Percentiles rank a stretch among this genome's conserved stretches.
phyloP scores from a whole-genome alignment of 805 yeast genomes.

The Brettanomyces nanus region DNA sequence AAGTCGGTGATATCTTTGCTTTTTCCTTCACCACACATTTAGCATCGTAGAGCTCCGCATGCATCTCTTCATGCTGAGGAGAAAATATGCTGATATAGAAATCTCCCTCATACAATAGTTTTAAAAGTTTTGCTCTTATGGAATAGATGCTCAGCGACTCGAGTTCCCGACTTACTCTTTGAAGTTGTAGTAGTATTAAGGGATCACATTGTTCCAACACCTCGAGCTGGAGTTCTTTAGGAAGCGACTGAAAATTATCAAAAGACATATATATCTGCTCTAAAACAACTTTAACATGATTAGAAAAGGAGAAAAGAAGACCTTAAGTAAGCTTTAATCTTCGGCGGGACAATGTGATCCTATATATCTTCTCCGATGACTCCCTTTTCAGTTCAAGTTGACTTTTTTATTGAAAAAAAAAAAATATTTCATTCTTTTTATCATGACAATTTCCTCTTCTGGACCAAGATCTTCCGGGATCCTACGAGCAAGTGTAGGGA shows the following conservation, averaged over 20 bases:
- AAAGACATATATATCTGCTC: too few species aligned
- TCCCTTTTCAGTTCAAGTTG: too few species aligned
- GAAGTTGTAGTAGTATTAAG: slow-evolving; percentile 6
- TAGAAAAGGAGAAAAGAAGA: too few species aligned
- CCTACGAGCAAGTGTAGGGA: too few species aligned
- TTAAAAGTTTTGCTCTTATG: slow-evolving; percentile 3
- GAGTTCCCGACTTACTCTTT: slow-evolving; percentile 6
- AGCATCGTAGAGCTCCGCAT: slow-evolving; percentile 18
- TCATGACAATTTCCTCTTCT: too few species aligned
- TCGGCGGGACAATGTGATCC: too few species aligned
- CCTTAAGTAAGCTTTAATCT: too few species aligned
- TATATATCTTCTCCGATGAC: too few species aligned
- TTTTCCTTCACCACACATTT: slow-evolving; percentile 9
- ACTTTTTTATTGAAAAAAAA: too few species aligned
- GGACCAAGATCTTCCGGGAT: too few species aligned
- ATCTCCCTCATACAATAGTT: slow-evolving; percentile 2
- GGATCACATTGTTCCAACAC: slow-evolving; percentile 11
- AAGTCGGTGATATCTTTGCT: slow-evolving; percentile 4
- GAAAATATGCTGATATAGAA: slow-evolving; percentile 19
- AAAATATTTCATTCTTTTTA: too few species aligned
- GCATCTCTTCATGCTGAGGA: slow-evolving; percentile 18
- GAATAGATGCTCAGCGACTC: slow-evolving; percentile 7
- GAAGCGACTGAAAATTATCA: slow-evolving; percentile 6
- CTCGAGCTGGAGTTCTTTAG: slow-evolving; percentile 18
- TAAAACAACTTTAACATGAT: too few species aligned